These are phyloP conservation scores for Leucoagaricus sp. DNA, from an alignment of 1,284 basidiomycete genomes.

Conservation along the genomic window DNA sequence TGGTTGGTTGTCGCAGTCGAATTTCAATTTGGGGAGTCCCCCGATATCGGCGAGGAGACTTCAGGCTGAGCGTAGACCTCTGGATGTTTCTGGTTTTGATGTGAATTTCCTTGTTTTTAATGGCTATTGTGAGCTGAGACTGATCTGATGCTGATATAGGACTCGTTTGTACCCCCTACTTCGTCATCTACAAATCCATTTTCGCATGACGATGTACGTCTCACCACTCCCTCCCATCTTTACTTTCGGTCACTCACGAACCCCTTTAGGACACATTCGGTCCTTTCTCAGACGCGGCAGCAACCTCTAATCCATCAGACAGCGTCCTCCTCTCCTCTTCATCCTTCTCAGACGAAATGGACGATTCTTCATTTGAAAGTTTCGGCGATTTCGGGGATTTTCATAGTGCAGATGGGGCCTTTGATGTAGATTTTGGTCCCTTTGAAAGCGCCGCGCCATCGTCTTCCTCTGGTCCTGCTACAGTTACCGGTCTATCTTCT, in stretches of 20 bases:
- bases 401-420: constrained; percentile 48
- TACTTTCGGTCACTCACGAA: constrained; percentile 13
- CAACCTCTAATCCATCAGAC: constrained; percentile 33
- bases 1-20: constrained; percentile 77
- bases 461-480: neutral
- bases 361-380: constrained; percentile 63
- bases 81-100: constrained; percentile 57
- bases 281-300: constrained; percentile 69
- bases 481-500: neutral
- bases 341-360: constrained; percentile 57
- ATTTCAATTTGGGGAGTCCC: constrained; percentile 61
- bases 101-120: constrained; percentile 37
- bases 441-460: neutral
- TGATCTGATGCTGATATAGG: constrained; percentile 36
- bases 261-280: constrained; percentile 63
- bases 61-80: constrained; percentile 47
- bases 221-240: neutral
- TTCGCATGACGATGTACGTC: constrained; percentile 50
- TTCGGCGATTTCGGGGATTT: constrained; percentile 83
- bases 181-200: constrained; percentile 54
- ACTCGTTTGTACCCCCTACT: constrained; percentile 50
- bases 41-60: constrained; percentile 51
- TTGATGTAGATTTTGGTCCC: constrained; percentile 11
- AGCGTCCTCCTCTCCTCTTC: constrained; percentile 50
- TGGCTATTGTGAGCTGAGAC: neutral